Percentiles rank a stretch among this genome's conserved stretches.
phyloP scores from a whole-genome alignment of 495 filamentous ascomycete genomes.

The Xylaria sp. region DNA sequence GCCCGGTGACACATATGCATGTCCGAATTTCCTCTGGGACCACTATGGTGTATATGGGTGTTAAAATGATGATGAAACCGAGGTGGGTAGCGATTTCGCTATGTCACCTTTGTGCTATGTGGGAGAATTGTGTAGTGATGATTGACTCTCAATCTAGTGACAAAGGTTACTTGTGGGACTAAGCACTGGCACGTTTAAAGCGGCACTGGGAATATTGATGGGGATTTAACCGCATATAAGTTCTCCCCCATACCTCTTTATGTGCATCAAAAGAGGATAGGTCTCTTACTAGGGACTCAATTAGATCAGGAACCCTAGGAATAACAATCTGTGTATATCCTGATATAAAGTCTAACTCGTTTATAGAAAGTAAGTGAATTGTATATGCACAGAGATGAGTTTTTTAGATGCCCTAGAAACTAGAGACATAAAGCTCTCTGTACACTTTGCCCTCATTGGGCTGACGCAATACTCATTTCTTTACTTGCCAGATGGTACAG shows the following conservation, averaged over 20 bases:
- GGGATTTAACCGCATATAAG: background rate
- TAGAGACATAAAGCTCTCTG: background rate
- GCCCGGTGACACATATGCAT: background rate
- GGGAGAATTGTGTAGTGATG: background rate
- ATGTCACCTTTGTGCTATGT: no score
- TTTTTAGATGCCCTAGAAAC: background rate
- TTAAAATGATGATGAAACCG: background rate
- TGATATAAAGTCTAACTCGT: background rate
- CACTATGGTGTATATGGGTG: background rate
- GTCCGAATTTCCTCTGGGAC: background rate
- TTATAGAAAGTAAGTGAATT: background rate
- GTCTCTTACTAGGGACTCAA: background rate
- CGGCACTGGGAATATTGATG: background rate
- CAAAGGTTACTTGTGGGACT: background rate
- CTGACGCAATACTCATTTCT: background rate
- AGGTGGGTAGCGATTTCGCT: no score
- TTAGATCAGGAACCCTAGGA: background rate
- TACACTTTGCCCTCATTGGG: background rate
- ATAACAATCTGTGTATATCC: background rate
- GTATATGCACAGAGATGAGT: background rate
- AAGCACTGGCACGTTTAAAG: background rate
- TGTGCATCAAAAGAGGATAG: background rate
- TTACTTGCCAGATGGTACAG: background rate
- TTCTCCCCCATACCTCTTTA: background rate
- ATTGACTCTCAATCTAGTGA: background rate